These are phyloP conservation scores for Rhamnella rubrinervis DNA, from an alignment of 331 rosid species.

Conservation along the genomic window DNA sequence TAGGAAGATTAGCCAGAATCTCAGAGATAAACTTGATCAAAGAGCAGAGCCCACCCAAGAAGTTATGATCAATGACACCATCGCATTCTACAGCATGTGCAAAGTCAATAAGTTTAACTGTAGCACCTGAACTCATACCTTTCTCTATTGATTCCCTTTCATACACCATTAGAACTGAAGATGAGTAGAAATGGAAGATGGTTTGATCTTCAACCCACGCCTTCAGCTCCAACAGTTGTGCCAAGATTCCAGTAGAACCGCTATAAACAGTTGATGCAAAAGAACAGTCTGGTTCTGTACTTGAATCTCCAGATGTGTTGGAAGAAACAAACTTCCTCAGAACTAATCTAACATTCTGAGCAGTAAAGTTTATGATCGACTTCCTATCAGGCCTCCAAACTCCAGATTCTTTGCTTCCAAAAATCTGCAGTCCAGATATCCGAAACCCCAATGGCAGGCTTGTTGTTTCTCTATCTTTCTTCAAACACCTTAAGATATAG, in stretches of 20 bases:
- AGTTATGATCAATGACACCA: slow-evolving; percentile 84
- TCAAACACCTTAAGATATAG: slow-evolving; percentile 46
- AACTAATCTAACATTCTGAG: slow-evolving; percentile 26
- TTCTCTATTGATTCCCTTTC: slow-evolving; percentile 41
- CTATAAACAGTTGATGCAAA: slow-evolving; percentile 48
- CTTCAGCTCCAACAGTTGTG: slow-evolving; percentile 63
- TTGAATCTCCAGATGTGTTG: slow-evolving; percentile 23
- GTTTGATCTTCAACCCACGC: slow-evolving; percentile 87
- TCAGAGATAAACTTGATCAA: slow-evolving; percentile 67
- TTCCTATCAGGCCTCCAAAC: slow-evolving; percentile 58
- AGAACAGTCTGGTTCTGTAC: slow-evolving; percentile 42
- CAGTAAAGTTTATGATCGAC: slow-evolving; percentile 23
- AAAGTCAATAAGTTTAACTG: slow-evolving; percentile 75
- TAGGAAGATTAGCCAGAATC: slow-evolving; percentile 26
- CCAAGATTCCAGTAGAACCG: slow-evolving; percentile 34
- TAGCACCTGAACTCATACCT: slow-evolving; percentile 28
- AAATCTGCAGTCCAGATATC: slow-evolving; percentile 62
- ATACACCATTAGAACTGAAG: slow-evolving; percentile 65
- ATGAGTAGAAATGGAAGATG: slow-evolving; percentile 61
- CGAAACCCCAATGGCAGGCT: slow-evolving; percentile 57
- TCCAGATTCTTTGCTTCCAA: slow-evolving; percentile 33
- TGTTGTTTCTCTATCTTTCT: slow-evolving; percentile 52
- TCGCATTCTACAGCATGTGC: slow-evolving; percentile 61
- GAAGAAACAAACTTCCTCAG: slow-evolving; percentile 70
- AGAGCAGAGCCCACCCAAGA: slow-evolving; percentile 92